Percentiles rank a stretch among this genome's conserved stretches.
phyloP scores from a whole-genome alignment of 1,139 yeast genomes.

The Saccharomyces uvarum region DNA sequence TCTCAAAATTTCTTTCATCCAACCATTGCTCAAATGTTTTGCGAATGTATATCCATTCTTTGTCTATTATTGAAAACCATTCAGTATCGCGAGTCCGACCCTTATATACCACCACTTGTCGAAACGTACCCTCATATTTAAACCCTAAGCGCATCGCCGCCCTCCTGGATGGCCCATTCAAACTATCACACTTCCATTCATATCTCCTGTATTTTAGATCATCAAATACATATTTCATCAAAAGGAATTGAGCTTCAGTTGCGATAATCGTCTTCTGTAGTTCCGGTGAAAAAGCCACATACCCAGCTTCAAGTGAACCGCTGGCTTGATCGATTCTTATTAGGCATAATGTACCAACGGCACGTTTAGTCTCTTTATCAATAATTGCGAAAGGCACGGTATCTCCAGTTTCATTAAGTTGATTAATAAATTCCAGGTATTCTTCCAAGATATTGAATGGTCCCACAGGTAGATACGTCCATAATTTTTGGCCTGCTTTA shows the following conservation, averaged over 20 bases:
- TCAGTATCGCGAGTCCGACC: constrained; percentile 31
- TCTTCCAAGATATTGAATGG: constrained; percentile 8
- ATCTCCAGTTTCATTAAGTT: constrained; percentile 2
- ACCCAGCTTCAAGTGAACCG: constrained; percentile 30
- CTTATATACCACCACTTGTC: constrained; percentile 27
- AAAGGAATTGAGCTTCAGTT: constrained; percentile 30
- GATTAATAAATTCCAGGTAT: constrained; percentile 2
- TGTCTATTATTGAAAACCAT: constrained; percentile 31
- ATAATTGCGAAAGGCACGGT: constrained; percentile 20
- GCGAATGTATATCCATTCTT: constrained; percentile 27
- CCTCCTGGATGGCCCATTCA: constrained; percentile 26
- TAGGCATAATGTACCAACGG: constrained; percentile 27
- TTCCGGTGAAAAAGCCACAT: constrained; percentile 22
- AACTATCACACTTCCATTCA: constrained; percentile 33
- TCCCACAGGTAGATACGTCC: constrained; percentile 17
- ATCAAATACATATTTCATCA: constrained; percentile 28
- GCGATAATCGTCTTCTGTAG: constrained; percentile 27
- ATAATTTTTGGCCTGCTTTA: constrained; percentile 7
- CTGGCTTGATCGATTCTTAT: constrained; percentile 23
- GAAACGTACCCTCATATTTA: constrained; percentile 28
- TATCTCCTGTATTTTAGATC: constrained; percentile 28
- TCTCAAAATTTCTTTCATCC: constrained; percentile 3
- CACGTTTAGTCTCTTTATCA: constrained; percentile 13
- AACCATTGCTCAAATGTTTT: constrained; percentile 26
- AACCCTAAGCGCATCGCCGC: constrained; percentile 33